Conservation (phyloP, 129 eudicot species). For the Artemisia argyi region DNA sequence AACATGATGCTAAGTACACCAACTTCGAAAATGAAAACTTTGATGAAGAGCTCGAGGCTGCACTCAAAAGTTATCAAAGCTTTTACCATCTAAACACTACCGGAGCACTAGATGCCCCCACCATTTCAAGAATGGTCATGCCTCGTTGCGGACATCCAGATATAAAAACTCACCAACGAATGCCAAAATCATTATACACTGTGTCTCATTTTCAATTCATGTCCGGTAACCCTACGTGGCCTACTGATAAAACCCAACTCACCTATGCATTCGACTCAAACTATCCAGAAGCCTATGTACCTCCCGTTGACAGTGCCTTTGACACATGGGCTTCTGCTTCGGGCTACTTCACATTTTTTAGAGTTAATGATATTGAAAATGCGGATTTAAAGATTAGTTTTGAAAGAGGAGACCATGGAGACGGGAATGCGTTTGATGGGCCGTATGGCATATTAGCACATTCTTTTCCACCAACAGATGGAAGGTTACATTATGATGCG, state of each 20-base stretch:
- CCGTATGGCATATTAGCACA: slow-evolving; percentile 3
- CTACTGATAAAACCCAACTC: not conserved
- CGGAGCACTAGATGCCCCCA: slow-evolving; percentile 1
- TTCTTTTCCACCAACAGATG: not conserved
- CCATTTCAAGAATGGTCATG: not conserved
- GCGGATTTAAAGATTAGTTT: slow-evolving; percentile 9
- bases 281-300: not conserved
- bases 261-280: slow-evolving; percentile 1
- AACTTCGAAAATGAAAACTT: not conserved
- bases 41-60: slow-evolving; percentile 18
- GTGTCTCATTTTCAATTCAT: not conserved
- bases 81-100: slow-evolving; percentile 9
- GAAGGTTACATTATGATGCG: not conserved
- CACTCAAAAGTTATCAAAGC: slow-evolving; percentile 15
- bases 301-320: slow-evolving; percentile 4
- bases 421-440: not conserved
- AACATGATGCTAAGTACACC: not conserved
- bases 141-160: slow-evolving; percentile 18
- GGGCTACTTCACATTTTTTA: slow-evolving; percentile 8
- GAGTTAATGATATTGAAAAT: not conserved
- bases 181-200: not conserved
- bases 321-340: slow-evolving; percentile 15
- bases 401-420: slow-evolving; percentile 5
- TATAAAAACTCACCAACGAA: not conserved
- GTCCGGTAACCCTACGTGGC: not conserved